A percentile compares a stretch with the other conserved stretches of the same genome.
Conservation (phyloP, 2,329 filamentous ascomycete species). For the Daldinia sp. region DNA sequence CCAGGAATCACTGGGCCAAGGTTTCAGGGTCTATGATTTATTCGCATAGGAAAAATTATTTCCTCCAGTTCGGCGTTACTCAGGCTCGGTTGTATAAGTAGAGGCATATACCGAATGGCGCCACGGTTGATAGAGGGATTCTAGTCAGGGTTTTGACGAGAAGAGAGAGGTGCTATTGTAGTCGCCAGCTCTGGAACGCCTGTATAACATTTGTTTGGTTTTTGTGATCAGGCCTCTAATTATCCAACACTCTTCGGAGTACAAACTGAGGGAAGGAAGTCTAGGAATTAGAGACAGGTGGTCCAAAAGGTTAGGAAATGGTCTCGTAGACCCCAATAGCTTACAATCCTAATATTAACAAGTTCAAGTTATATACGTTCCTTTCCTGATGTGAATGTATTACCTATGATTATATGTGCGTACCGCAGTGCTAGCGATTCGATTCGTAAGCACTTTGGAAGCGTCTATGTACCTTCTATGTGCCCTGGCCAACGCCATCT, state of each 20-base stretch:
- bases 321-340: constrained; percentile 3
- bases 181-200: constrained; percentile 22
- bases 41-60: constrained; percentile 24
- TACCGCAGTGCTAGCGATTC: neutral
- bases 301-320: neutral
- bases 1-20: neutral
- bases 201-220: constrained; percentile 35
- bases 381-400: neutral
- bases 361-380: neutral
- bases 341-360: constrained; percentile 14
- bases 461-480: too few relatives aligned
- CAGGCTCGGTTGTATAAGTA: constrained; percentile 43
- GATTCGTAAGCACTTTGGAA: neutral
- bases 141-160: neutral
- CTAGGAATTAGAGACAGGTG: neutral
- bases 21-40: constrained; percentile 13
- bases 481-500: too few relatives aligned
- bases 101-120: constrained; percentile 43
- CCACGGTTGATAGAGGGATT: constrained; percentile 25
- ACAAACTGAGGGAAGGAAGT: neutral
- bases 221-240: neutral
- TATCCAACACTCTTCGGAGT: neutral
- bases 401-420: neutral
- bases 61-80: constrained; percentile 41
- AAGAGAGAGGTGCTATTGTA: neutral